Base-by-base conservation (phyloP, 306 rosid genomes). In the Ochetophila trinervis region DNA sequence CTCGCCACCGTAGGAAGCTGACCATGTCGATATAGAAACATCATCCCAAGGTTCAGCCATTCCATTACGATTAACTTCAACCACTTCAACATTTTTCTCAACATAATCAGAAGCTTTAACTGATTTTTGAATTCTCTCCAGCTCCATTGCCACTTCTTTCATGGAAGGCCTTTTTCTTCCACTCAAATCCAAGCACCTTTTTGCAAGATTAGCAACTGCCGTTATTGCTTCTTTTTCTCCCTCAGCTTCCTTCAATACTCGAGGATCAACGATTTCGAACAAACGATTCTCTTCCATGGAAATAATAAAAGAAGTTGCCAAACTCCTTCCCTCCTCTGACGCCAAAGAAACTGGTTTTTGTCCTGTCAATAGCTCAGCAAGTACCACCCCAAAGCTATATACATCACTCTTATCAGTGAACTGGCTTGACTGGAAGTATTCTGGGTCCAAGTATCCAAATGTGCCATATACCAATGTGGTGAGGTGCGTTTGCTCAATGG, bases 391-490 rank as follows among this genome's bases (percentile, higher is more conserved):
- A n/a, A 73, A 73, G 22, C 71, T 65, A 10, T 65, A 73, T 14
- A 73, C 72, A 1, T 73, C 77, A 18, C 77, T 72, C 58, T 57
- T 72, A 2, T 72, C 77, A 0, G 77, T 72, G 21, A 72, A 65
- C 35, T 72, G 67, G 51, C 47, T 66, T 14, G 67, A 66, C 5
- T 58, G 62, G 7, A 73, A 73, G 62, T 73, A 73, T 5, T 73
- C 72, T 0, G 78, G 78, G 10, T 73, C 78, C 49, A 73, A 58
- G 62, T 73, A 73, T 14, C 78, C 78, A 19, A 73, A 73, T 51
- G 78, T 73, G 2, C 78, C 72, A 16, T 36, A 47, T 12, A 66
- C 78, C 2, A 35, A 1, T 13, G 72, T 73, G 23, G 72, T 73
- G 8, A 74, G 62, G 35, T 74, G 78, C 4, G 78, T 60, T 40